Evolutionary conservation across 345 rosid species (phyloP).

Genomic region (Citropsis articulata): DNA sequence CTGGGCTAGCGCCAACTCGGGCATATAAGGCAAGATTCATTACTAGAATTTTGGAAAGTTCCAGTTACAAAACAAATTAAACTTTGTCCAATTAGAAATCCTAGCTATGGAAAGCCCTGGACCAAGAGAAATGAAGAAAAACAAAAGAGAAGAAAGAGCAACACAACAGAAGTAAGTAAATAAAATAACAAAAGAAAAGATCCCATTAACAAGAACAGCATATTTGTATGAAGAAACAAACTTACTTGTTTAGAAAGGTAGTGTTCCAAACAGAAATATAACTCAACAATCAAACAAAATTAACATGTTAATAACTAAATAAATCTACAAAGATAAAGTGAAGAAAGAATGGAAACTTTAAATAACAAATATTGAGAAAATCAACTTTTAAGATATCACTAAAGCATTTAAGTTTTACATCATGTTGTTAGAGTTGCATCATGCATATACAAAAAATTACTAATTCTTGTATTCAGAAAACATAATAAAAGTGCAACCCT

Average conservation of each 20-base stretch:
- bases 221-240: neutral
- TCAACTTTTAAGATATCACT: too few species aligned
- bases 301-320: too few species aligned
- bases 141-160: neutral
- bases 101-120: neutral
- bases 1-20: constrained; percentile 79
- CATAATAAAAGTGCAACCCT: too few species aligned
- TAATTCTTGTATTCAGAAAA: too few species aligned
- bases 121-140: neutral
- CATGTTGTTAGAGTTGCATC: too few species aligned
- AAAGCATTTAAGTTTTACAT: too few species aligned
- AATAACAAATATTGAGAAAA: too few species aligned
- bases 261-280: too few species aligned
- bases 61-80: constrained; percentile 5
- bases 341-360: too few species aligned
- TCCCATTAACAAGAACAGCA: neutral
- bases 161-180: constrained; percentile 12
- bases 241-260: constrained; percentile 75
- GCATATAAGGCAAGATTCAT: constrained; percentile 99
- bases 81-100: neutral
- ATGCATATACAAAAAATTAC: too few species aligned
- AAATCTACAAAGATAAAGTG: too few species aligned
- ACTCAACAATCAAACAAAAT: too few species aligned
- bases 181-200: neutral
- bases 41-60: constrained; percentile 45